A percentile compares a stretch with the other conserved stretches of the same genome.
These are phyloP conservation scores for Brassica cretica DNA, from an alignment of 345 rosid genomes.

Conservation along the genomic window DNA sequence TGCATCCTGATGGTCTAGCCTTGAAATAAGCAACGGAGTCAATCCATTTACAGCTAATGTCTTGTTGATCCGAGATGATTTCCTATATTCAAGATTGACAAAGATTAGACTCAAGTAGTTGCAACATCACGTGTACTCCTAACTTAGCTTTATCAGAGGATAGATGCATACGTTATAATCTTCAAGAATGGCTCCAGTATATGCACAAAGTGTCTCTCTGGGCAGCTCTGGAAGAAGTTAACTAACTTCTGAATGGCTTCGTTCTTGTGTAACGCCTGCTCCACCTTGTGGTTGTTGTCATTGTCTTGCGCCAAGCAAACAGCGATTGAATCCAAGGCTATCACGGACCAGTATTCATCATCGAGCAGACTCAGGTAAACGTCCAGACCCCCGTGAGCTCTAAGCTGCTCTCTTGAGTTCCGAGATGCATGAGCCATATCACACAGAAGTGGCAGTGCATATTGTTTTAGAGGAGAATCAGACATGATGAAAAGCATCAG, in stretches of 20 bases:
- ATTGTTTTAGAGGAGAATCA: conserved; percentile 73
- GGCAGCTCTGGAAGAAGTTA: conserved; percentile 92
- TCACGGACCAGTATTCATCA: conserved; percentile 85
- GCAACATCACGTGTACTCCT: neutral
- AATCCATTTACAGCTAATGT: conserved; percentile 95
- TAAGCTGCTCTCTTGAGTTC: conserved; percentile 93
- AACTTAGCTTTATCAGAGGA: neutral
- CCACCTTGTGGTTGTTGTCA: conserved; percentile 90
- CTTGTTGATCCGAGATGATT: conserved; percentile 90
- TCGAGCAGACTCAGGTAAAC: conserved; percentile 89
- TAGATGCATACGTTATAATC: conserved; percentile 76
- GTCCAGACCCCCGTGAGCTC: conserved; percentile 97
- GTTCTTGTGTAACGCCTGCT: conserved; percentile 83
- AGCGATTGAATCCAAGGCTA: conserved; percentile 94
- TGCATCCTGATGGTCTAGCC: conserved; percentile 97
- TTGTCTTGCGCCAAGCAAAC: conserved; percentile 99
- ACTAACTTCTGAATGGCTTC: conserved; percentile 91
- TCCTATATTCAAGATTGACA: conserved; percentile 53
- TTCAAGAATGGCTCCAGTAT: conserved; percentile 98
- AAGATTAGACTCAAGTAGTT: neutral
- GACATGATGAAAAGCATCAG: conserved; percentile 85
- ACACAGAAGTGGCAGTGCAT: conserved; percentile 88
- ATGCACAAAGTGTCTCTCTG: conserved; percentile 92
- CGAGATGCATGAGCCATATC: conserved; percentile 99
- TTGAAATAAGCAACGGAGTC: conserved; percentile 84